A percentile compares a stretch with the other conserved stretches of the same genome.
Conservation (phyloP, 2,329 filamentous ascomycete genomes). For the Colletotrichum sansevieriae region DNA sequence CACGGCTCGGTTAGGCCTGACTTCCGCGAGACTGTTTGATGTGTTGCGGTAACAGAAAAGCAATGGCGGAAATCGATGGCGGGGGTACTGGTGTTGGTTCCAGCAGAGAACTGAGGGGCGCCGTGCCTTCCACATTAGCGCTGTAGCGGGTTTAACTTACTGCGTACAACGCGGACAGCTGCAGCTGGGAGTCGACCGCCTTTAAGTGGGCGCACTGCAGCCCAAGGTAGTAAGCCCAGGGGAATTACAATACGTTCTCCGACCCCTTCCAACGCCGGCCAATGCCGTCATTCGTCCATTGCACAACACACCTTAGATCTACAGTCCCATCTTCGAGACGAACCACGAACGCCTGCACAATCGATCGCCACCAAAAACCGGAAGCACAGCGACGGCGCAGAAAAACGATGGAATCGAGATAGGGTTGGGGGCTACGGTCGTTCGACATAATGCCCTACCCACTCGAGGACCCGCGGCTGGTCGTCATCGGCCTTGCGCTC, state of each 20-base stretch:
- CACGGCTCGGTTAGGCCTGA: too few species aligned
- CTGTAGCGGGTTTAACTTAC: conserved; percentile 10
- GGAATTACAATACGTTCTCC: conserved; percentile 12
- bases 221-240: background rate
- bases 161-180: conserved; percentile 4
- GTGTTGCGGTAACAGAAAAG: conserved; percentile 4
- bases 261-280: background rate
- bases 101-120: conserved; percentile 1
- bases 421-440: conserved; percentile 34
- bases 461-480: conserved; percentile 52
- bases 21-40: background rate
- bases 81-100: conserved; percentile 19
- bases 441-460: conserved; percentile 57
- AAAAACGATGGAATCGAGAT: conserved; percentile 28
- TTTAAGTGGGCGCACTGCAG: conserved; percentile 8
- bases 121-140: conserved; percentile 8
- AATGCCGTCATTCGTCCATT: conserved; percentile 28
- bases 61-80: conserved; percentile 3
- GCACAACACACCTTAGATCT: conserved; percentile 7
- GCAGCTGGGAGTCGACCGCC: background rate
- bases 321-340: conserved; percentile 15
- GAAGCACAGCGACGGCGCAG: conserved; percentile 14
- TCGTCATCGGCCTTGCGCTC: conserved; percentile 56
- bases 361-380: background rate
- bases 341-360: conserved; percentile 3